Base-by-base conservation (phyloP, 1,284 basidiomycete species). In the Ceratobasidium sp. region DNA sequence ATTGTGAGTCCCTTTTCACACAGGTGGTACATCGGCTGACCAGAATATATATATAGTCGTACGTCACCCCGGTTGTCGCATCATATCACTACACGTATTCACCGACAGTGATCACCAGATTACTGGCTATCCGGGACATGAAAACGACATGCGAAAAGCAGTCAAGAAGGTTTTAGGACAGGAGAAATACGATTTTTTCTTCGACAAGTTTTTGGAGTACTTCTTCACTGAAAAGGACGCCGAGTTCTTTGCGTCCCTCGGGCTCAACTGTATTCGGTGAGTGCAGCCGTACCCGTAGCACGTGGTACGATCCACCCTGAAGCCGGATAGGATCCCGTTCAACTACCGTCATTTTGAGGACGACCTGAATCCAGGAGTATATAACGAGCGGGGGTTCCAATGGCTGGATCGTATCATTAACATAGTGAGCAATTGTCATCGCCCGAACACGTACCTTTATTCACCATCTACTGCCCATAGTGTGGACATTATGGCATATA, bases 311-410 rank as follows among this genome's bases (percentile, higher is more conserved):
- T 41, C 14, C 9, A 29, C 29, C 31, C 27, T 14, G 27, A 22
- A 7, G 24, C 46, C 3, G 16, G n/a, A 0, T 64, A 78, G 77
- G 14, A 83, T 90, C 74, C 84, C 89, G 13, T 85, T 91, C 79
- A 89, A 88, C 78, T 90, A 91, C 79, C 85, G 86, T 16, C 89
- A 92, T 78, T 90, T 91, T 76, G 88, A 91, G 83, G 80, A 90
- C 81, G 89, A 91, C 78, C 82, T 87, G 82, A 89, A 90, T 77
- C 90, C 90, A 16, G 74, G 77, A 84, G 75, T 77, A 34, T 78
- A 76, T 48, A 74, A 78, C 34, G 77, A 83, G 51, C 83, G 85
- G 49, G 88, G 89, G 34, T 90, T 91, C 84, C 87, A 86, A 77
- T 88, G 90, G 79, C 85, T 89, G 53, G 88, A 89, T 76, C 84